Base-by-base conservation (phyloP, 169 alveolate species). In the Toxoplasma gondii region DNA sequence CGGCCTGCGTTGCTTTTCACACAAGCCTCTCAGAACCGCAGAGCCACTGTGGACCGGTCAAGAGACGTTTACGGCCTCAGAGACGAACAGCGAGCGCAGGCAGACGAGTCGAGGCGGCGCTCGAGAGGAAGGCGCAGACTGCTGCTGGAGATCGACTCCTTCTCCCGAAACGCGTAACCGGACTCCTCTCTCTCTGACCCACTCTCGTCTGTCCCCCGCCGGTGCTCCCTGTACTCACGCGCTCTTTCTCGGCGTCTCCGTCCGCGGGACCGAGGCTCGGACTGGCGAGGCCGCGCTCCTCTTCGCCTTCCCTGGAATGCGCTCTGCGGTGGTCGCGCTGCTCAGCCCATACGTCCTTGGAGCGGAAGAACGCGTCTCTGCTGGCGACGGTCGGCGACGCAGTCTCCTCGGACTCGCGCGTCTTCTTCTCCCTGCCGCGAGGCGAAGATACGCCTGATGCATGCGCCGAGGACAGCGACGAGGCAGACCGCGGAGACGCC, bases 301-400 rank as follows among this genome's bases (percentile, higher is more conserved):
- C 74, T 16, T 31, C 74, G 74, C 74, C 29, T 7, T 27, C 74
- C 34, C 74, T 64, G 31, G 34, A 16, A 7, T 4, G n/a, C 74
- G 1, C n/a, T 64, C 19, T 53, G 67, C n/a, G 34, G 74, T 31
- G 74, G 24, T 64, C n/a, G 7, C n/a, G 9, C 74, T 16, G n/a
- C 74, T 64, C 74, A 27, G n/a, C 7, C 34, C 4, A 10, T 4
- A 12, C 74, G n/a, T 16, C 24, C 31, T 31, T 31, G n/a, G 74
- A 27, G 34, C 74, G 74, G 74, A 16, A 64, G 29, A 64, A 64
- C 4, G 74, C 7, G 29, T 64, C 74, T 22, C 74, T 16, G 29
- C 74, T 64, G 74, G n/a, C 74, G 74, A 64, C 74, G 74, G 74
- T 64, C 31, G 74, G 74, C 74, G 74, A 64, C 31, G 74, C 74